phyloP scores from a whole-genome alignment of 75 land plant species.

The Selaginella tamariscina region DNA sequence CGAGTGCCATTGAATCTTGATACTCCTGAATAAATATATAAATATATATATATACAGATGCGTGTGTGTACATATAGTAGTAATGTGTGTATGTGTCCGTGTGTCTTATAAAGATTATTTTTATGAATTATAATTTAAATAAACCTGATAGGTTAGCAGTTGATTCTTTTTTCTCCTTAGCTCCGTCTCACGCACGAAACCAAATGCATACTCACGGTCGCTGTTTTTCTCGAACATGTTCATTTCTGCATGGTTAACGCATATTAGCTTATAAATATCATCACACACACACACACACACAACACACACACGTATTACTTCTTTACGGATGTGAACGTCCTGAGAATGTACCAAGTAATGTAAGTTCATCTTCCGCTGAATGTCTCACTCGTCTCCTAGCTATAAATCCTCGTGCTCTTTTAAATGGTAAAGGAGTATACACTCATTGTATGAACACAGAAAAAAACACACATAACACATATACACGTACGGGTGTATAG shows the following conservation, averaged over 20 bases:
- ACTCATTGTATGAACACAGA: background rate
- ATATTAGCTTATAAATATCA: too few species aligned
- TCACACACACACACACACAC: background rate
- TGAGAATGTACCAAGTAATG: slow-evolving; percentile 23
- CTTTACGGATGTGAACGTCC: background rate
- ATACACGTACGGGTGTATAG: too few species aligned
- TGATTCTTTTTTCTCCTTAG: slow-evolving; percentile 24
- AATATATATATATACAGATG: too few species aligned
- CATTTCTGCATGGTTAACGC: too few species aligned
- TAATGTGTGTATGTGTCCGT: too few species aligned
- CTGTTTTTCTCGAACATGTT: background rate
- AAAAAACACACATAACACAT: background rate
- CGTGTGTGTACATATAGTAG: too few species aligned
- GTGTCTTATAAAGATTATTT: too few species aligned
- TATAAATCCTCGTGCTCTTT: slow-evolving; percentile 28
- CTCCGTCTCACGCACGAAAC: background rate
- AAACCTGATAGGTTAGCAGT: slow-evolving; percentile 10
- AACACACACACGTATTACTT: background rate
- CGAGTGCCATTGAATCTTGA: slow-evolving; percentile 16
- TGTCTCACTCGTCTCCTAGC: slow-evolving; percentile 24
- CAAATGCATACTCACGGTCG: background rate
- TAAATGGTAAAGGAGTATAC: background rate
- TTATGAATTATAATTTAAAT: too few species aligned
- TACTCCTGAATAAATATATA: too few species aligned
- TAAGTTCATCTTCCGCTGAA: slow-evolving; percentile 23